Evolutionary conservation across 768 basidiomycete species (phyloP).

Genomic region (Leccinellum rugosiceps): DNA sequence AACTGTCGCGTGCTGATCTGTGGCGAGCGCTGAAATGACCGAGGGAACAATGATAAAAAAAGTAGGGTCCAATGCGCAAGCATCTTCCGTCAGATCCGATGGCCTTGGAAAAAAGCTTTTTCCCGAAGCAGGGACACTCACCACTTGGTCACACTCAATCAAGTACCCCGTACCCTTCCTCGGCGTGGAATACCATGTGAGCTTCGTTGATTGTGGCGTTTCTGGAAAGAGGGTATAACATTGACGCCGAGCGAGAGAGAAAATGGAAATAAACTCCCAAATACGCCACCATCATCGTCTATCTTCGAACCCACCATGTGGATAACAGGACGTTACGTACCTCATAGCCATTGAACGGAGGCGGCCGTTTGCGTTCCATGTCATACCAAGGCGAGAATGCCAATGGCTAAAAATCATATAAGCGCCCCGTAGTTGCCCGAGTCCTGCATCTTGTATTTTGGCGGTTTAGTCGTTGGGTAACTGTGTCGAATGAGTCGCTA

Average conservation of each 20-base stretch:
- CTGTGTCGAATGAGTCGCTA: background rate
- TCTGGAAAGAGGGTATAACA: background rate
- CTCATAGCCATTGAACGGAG: background rate
- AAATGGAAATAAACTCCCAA: conserved; percentile 5
- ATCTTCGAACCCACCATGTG: background rate
- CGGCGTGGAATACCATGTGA: background rate
- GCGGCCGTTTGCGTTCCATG: background rate
- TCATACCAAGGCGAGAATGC: background rate
- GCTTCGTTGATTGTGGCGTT: background rate
- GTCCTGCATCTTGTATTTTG: background rate
- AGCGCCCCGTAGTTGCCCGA: no score
- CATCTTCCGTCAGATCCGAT: background rate
- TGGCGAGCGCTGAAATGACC: background rate
- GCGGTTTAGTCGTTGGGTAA: background rate
- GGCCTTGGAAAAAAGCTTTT: background rate
- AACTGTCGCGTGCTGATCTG: background rate
- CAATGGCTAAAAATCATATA: background rate
- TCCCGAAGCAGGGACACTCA: background rate
- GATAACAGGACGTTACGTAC: background rate
- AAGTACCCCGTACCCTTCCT: background rate
- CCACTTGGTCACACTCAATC: background rate
- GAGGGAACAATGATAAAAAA: background rate
- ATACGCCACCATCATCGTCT: background rate
- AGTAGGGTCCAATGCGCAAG: background rate
- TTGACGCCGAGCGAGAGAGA: background rate